Evolutionary conservation across 2,329 filamentous ascomycete genomes (phyloP), one percentile per base, ranked within the genome.

Genomic region (Aschersonia sp.): DNA sequence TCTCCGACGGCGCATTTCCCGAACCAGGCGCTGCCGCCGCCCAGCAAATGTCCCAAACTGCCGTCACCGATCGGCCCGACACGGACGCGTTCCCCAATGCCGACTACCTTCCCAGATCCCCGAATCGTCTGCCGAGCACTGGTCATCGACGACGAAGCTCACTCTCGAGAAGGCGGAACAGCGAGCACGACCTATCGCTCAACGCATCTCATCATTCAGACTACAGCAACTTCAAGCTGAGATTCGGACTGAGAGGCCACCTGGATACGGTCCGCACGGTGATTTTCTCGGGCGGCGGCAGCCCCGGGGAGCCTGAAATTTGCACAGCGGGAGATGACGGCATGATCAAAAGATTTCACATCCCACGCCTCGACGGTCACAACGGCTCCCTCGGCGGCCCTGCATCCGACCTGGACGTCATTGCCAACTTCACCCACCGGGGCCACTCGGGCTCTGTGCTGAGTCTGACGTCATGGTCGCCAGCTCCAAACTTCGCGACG

Each of bases 291-390:
- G 92, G 92, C 30, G 92, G 92, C 42, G 92, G 92, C 51, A 96
- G 88, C 58, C 89, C 89, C 4, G 87, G 87, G 4, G 92, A 98
- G 61, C 92, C 92, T 2, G 92, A 98, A 64, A 90, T 98, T 47
- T 97, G 90, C 66, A 98, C 90, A 4, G 87, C 86, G 45, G 87
- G 90, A 48, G 92, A 98, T 58, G 92, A 98, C 61, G 90, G 90
- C 49, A 85, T 90, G 57, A 85, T 98, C 62, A 98, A 98, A 65
- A 80, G 92, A 46, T 98, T 94, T 82, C 89, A 94, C 57, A 88
- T 98, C 51, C 92, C 92, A 8, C 82, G 85, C 42, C 85, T 89
- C 54, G 84, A 83, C 48, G 57, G 68, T 60, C 61, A 78, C 65
- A 55, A 65, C 6, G 63, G 59, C 29, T 55, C 57, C n/a, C 51